Conservation (phyloP, 352 stramenopile genomes). For the Phytophthora lateralis region DNA sequence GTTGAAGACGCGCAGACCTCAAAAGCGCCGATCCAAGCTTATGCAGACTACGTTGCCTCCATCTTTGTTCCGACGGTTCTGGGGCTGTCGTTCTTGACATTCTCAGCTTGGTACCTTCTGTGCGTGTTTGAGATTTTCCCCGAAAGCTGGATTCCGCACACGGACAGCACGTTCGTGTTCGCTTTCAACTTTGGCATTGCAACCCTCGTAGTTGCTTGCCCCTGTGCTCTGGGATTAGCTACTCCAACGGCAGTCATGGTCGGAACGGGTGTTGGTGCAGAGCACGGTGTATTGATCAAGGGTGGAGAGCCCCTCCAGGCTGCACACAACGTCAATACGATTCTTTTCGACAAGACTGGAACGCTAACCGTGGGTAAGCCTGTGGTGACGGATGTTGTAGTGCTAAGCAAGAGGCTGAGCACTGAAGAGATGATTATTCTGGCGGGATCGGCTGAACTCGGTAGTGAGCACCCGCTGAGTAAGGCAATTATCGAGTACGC, state of each 20-base stretch:
- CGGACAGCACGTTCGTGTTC: slow-evolving; percentile 90
- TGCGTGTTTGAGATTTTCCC: slow-evolving; percentile 67
- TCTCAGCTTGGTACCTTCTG: slow-evolving; percentile 94
- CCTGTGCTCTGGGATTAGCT: slow-evolving; percentile 97
- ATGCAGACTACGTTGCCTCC: slow-evolving; percentile 95
- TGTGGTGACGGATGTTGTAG: slow-evolving; percentile 85
- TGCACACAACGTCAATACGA: slow-evolving; percentile 92
- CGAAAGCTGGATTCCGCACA: slow-evolving; percentile 63
- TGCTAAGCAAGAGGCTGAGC: slow-evolving; percentile 73
- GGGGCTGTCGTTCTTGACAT: slow-evolving; percentile 93
- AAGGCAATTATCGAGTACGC: slow-evolving; percentile 93
- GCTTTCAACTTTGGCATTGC: slow-evolving; percentile 98
- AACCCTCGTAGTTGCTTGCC: slow-evolving; percentile 98
- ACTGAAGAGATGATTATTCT: slow-evolving; percentile 89
- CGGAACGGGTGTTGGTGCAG: slow-evolving; percentile 96
- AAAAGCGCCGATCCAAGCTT: slow-evolving; percentile 98
- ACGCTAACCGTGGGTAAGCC: slow-evolving; percentile 96
- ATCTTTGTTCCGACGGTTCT: slow-evolving; percentile 97
- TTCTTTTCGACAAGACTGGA: slow-evolving; percentile 99
- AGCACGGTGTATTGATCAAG: slow-evolving; percentile 98
- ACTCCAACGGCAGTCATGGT: slow-evolving; percentile 99
- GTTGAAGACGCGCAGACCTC: slow-evolving; percentile 98
- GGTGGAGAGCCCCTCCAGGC: slow-evolving; percentile 93
- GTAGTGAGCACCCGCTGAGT: slow-evolving; percentile 95
- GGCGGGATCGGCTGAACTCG: slow-evolving; percentile 92